A percentile compares a stretch with the other conserved stretches of the same genome.
These are phyloP conservation scores for Fusarium sp. DNA, from an alignment of 2,329 filamentous ascomycete genomes.

Conservation along the genomic window DNA sequence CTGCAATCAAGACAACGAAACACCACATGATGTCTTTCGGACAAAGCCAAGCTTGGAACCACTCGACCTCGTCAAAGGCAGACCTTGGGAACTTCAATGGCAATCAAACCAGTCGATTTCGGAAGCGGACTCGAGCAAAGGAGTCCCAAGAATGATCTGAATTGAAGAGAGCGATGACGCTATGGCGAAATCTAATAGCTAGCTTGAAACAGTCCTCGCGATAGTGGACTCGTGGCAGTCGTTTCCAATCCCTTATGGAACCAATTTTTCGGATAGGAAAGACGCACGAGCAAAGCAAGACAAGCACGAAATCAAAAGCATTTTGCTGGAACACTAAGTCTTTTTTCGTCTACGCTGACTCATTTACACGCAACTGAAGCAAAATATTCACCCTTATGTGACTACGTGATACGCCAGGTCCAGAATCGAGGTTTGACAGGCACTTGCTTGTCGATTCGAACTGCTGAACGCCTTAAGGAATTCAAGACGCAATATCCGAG, in stretches of 20 bases:
- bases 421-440: slow-evolving; percentile 7
- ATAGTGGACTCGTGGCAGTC: slow-evolving; percentile 49
- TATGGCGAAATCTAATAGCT: slow-evolving; percentile 55
- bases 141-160: slow-evolving; percentile 45
- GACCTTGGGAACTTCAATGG: slow-evolving; percentile 45
- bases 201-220: slow-evolving; percentile 53
- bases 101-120: slow-evolving; percentile 43
- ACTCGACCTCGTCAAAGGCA: slow-evolving; percentile 51
- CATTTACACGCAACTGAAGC: slow-evolving; percentile 30
- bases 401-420: slow-evolving; percentile 33
- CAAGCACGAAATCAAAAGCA: slow-evolving; percentile 52
- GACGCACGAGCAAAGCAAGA: slow-evolving; percentile 49
- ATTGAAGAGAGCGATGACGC: slow-evolving; percentile 53
- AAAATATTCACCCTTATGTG: slow-evolving; percentile 21
- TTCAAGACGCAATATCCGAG: slow-evolving; percentile 1
- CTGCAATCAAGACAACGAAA: slow-evolving; percentile 41
- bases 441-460: slow-evolving; percentile 10
- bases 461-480: slow-evolving; percentile 9
- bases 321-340: slow-evolving; percentile 45
- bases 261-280: slow-evolving; percentile 44
- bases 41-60: slow-evolving; percentile 50
- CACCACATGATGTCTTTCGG: slow-evolving; percentile 43
- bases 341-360: slow-evolving; percentile 21
- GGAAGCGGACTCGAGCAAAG: slow-evolving; percentile 47
- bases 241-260: slow-evolving; percentile 45